Percentiles rank a stretch among this genome's conserved stretches.
Evolutionary conservation across 768 basidiomycete species (phyloP).

Genomic region (Mycena maculata): DNA sequence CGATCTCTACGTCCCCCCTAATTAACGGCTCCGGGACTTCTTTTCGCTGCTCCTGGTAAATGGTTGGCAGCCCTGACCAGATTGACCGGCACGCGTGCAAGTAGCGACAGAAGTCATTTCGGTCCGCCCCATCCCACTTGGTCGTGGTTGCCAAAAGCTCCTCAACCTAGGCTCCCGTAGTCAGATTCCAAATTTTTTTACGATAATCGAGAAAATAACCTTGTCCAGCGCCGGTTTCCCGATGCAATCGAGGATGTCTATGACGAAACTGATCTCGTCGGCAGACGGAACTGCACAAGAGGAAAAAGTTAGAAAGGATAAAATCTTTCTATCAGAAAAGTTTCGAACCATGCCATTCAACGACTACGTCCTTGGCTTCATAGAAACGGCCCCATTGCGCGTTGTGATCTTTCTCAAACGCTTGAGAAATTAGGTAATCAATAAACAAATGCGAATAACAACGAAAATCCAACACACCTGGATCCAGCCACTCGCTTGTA

Average conservation of each 20-base stretch:
- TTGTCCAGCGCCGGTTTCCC: slow-evolving; percentile 72
- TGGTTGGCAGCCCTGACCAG: slow-evolving; percentile 81
- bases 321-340: neutral
- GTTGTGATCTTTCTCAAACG: slow-evolving; percentile 72
- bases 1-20: slow-evolving; percentile 70
- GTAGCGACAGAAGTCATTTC: slow-evolving; percentile 88
- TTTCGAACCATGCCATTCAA: slow-evolving; percentile 86
- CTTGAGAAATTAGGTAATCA: slow-evolving; percentile 47
- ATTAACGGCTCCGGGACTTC: slow-evolving; percentile 67
- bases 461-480: slow-evolving; percentile 59
- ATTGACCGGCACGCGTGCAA: slow-evolving; percentile 79
- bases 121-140: slow-evolving; percentile 72
- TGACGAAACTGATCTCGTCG: slow-evolving; percentile 81
- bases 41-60: slow-evolving; percentile 70
- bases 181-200: too few relatives aligned
- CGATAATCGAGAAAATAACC: too few relatives aligned
- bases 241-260: slow-evolving; percentile 82
- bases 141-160: slow-evolving; percentile 63
- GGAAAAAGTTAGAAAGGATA: neutral
- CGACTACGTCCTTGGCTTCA: slow-evolving; percentile 79
- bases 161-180: too few relatives aligned
- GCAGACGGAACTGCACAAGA: slow-evolving; percentile 63
- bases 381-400: slow-evolving; percentile 85
- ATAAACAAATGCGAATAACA: slow-evolving; percentile 22
- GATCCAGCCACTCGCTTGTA: slow-evolving; percentile 78